Percentiles rank a stretch among this genome's conserved stretches.
Evolutionary conservation across 1,284 basidiomycete genomes (phyloP).

Genomic region (Boletus semigastroideus): DNA sequence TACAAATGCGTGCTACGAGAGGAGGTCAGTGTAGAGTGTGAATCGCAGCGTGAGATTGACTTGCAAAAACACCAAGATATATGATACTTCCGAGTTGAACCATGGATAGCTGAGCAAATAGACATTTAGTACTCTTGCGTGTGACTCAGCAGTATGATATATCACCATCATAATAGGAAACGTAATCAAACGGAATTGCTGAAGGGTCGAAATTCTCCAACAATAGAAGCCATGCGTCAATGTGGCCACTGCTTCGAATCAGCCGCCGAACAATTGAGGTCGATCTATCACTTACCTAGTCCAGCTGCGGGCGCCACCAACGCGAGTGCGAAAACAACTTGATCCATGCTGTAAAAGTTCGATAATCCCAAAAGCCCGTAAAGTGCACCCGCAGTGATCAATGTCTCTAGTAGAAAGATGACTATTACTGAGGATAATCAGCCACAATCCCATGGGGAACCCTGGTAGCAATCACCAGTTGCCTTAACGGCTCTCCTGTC

Average conservation of each 20-base stretch:
- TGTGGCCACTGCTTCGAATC: slow-evolving; percentile 13
- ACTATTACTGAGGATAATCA: slow-evolving; percentile 8
- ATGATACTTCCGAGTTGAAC: slow-evolving; percentile 18
- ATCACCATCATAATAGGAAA: slow-evolving; percentile 23
- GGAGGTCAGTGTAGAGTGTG: background rate
- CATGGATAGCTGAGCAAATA: slow-evolving; percentile 9
- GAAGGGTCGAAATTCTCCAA: slow-evolving; percentile 23
- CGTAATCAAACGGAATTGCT: background rate
- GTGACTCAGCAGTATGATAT: background rate
- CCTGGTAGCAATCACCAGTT: slow-evolving; percentile 1
- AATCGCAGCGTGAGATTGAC: background rate
- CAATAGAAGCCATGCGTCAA: slow-evolving; percentile 26
- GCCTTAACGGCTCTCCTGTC: slow-evolving; percentile 7
- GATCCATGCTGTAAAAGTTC: background rate
- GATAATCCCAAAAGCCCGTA: slow-evolving; percentile 10
- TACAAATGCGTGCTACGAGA: slow-evolving; percentile 1
- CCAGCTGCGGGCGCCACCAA: slow-evolving; percentile 7
- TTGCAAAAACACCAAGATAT: background rate
- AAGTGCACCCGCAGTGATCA: slow-evolving; percentile 14
- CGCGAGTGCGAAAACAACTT: too few species aligned
- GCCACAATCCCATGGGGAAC: background rate
- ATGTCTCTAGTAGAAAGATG: slow-evolving; percentile 17
- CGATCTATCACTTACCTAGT: slow-evolving; percentile 14
- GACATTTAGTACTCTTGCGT: background rate
- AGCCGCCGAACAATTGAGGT: background rate